Base-by-base conservation (phyloP, 2,329 filamentous ascomycete species). In the Aspergillus spinulosporus region DNA sequence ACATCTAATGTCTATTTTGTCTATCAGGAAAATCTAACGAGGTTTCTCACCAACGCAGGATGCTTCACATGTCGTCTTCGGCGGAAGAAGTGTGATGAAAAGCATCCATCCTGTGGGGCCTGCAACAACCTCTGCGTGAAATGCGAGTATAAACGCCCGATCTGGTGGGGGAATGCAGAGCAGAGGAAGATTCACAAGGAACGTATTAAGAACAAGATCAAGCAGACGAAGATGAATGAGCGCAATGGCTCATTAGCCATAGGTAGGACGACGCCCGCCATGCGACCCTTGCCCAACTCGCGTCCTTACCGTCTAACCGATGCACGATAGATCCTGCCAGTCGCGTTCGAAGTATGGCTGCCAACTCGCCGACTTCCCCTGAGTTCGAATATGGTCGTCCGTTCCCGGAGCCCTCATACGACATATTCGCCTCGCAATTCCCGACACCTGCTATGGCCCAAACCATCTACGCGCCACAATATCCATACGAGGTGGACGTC, bases 151-250 rank as follows among this genome's bases (percentile, higher is more conserved):
- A 96, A 96, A 82, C 82, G 92, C 70, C 94, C 94, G 39, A 85
- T 90, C 77, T 99, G 94, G 94, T 99, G 94, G 94, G 89, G 88
- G 77, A 97, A 94, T 81, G 89, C 89, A 69, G 92, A 96, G 62
- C 86, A 89, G 69, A 84, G 94, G 65, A 85, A 88, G 66, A 79
- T 87, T 55, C 91, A 97, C 74, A 99, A 97, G 79, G 94, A 97
- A 72, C 80, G 88, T 65, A 96, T 99, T 82, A 99, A 99, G 83
- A 88, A 89, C 76, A 90, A 93, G 75, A 97, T 99, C 81, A 97
- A 96, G 85, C 86, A 88, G 72, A 97, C 94, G 72, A 97, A 97
- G 84, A 82, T 95, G 64, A 87, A 87, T 28, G 93, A 97, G 77
- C 96, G 96, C 84, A 81, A 84, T 51, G 82, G 85, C 51, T 76